Conservation (phyloP, 129 eudicot species). For the Tagetes patula region DNA sequence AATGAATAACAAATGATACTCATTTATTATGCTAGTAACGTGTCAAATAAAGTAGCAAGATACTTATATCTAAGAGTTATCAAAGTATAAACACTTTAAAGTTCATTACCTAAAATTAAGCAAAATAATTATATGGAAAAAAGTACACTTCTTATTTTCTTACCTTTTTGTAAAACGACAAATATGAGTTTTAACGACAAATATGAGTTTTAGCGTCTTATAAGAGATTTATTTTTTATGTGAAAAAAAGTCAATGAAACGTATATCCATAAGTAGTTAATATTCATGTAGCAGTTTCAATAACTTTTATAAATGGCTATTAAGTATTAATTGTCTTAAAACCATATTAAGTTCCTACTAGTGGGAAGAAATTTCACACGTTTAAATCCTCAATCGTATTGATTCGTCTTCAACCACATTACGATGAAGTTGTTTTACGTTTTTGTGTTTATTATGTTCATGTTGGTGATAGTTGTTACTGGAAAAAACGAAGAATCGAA, state of each 20-base stretch:
- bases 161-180: no score
- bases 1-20: no score
- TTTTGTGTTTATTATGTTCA: not conserved
- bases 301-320: not conserved
- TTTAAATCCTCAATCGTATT: not conserved
- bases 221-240: no score
- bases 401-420: not conserved
- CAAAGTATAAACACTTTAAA: no score
- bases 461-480: constrained; percentile 6
- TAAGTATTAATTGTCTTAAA: not conserved
- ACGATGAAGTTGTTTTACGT: not conserved
- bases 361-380: not conserved
- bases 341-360: not conserved
- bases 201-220: no score
- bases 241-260: not conserved
- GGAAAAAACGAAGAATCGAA: not conserved
- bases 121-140: no score
- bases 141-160: no score
- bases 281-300: not conserved
- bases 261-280: not conserved
- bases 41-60: no score
- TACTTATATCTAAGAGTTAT: no score
- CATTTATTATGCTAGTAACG: no score
- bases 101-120: no score
- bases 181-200: no score